These are phyloP conservation scores for Penicillium mononematosum DNA, from an alignment of 495 filamentous ascomycete species.

Conservation along the genomic window DNA sequence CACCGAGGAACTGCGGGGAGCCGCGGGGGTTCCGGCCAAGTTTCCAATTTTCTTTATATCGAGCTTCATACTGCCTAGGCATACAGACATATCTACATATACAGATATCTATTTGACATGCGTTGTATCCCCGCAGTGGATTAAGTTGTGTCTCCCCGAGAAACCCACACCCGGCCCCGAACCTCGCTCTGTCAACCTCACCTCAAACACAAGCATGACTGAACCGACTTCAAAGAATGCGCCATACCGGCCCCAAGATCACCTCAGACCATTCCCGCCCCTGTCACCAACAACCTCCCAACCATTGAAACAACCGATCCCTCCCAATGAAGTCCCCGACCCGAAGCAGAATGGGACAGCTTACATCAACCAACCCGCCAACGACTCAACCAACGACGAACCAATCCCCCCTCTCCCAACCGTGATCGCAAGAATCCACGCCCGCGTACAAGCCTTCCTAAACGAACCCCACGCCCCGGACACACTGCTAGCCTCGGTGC, in stretches of 20 bases:
- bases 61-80: background rate
- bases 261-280: constrained; percentile 9
- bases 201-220: constrained; percentile 19
- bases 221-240: background rate
- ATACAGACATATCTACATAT: background rate
- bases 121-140: constrained; percentile 20
- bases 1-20: constrained; percentile 20
- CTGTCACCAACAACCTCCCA: background rate
- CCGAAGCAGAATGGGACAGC: constrained; percentile 2
- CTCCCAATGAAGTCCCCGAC: background rate
- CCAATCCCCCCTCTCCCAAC: constrained; percentile 30
- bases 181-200: constrained; percentile 14
- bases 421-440: constrained; percentile 61
- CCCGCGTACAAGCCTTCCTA: constrained; percentile 68
- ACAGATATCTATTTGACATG: background rate
- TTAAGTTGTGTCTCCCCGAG: constrained; percentile 24
- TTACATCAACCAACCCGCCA: background rate
- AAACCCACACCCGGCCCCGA: constrained; percentile 23
- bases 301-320: background rate
- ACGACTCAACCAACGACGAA: background rate
- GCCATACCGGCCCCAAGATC: constrained; percentile 9
- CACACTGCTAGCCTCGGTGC: constrained; percentile 59
- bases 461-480: constrained; percentile 53
- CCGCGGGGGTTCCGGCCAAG: constrained; percentile 12
- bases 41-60: background rate